Evolutionary conservation across 345 rosid species (phyloP).

Genomic region (Murraya paniculata): DNA sequence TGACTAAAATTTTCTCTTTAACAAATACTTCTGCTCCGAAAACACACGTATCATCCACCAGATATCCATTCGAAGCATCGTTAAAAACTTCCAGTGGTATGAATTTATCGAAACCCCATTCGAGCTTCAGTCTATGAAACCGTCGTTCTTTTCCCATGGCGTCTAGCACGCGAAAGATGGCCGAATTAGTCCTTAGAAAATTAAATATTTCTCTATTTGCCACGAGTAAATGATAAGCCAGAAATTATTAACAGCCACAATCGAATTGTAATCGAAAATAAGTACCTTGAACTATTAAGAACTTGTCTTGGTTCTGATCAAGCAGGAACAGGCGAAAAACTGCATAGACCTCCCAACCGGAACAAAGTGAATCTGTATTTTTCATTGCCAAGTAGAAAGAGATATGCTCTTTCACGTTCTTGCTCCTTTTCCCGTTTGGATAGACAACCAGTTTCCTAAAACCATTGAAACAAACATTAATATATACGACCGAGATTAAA

Average conservation of each 20-base stretch:
- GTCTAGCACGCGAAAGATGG: slow-evolving; percentile 20
- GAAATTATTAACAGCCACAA: no score
- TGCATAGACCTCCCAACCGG: slow-evolving; percentile 54
- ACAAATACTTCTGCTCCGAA: slow-evolving; percentile 47
- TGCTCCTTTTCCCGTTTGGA: slow-evolving; percentile 65
- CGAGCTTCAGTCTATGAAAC: slow-evolving; percentile 32
- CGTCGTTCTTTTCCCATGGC: slow-evolving; percentile 26
- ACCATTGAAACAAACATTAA: neutral
- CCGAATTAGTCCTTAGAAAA: neutral
- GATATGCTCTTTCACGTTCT: slow-evolving; percentile 45
- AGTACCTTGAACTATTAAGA: slow-evolving; percentile 38
- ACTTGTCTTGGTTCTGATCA: slow-evolving; percentile 38
- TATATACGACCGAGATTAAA: no score
- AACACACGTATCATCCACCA: slow-evolving; percentile 33
- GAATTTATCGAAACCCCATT: slow-evolving; percentile 43
- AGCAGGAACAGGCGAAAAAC: slow-evolving; percentile 49
- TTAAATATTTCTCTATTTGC: neutral
- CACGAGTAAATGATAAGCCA: no score
- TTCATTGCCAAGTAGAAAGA: slow-evolving; percentile 51
- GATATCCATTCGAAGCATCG: slow-evolving; percentile 35
- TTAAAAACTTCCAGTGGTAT: slow-evolving; percentile 19
- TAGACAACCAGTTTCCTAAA: slow-evolving; percentile 60
- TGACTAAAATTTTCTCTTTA: slow-evolving; percentile 30
- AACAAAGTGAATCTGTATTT: slow-evolving; percentile 36
- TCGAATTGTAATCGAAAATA: neutral